A percentile compares a stretch with the other conserved stretches of the same genome.
These are phyloP conservation scores for Tremellales sp. DNA, from an alignment of 1,284 basidiomycete genomes.

Conservation along the genomic window DNA sequence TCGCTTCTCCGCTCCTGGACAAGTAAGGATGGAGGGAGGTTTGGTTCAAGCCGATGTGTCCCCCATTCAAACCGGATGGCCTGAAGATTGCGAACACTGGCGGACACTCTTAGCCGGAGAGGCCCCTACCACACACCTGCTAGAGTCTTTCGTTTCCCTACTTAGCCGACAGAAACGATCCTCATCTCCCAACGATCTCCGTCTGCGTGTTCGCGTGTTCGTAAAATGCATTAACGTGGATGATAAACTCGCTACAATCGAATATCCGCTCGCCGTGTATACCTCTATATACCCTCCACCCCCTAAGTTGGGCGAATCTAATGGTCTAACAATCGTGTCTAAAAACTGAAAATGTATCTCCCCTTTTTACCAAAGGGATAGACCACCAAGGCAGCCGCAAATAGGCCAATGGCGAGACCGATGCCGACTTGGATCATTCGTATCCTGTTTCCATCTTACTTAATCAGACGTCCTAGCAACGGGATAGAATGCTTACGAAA, in stretches of 20 bases:
- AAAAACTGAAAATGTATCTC: conserved; percentile 33
- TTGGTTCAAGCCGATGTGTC: no score
- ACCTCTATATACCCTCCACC: no score
- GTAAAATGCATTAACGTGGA: background rate
- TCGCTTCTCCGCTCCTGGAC: no score
- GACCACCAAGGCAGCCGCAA: conserved; percentile 27
- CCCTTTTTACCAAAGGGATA: conserved; percentile 33
- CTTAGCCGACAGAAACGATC: no score
- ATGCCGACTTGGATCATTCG: conserved; percentile 32
- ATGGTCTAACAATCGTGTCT: background rate
- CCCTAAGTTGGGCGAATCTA: background rate
- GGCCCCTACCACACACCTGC: no score
- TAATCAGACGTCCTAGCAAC: background rate
- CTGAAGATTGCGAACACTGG: no score
- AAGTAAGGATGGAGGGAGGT: no score
- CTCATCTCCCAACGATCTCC: background rate
- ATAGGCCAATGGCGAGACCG: conserved; percentile 30
- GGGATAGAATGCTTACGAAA: conserved; percentile 13
- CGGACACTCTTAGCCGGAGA: no score
- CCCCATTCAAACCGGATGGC: no score
- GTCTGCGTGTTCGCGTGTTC: background rate
- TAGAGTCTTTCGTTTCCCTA: no score
- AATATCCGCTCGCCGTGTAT: no score
- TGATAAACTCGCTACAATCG: background rate
- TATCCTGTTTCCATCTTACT: conserved; percentile 8